A percentile compares a stretch with the other conserved stretches of the same genome.
Conservation (phyloP, 139 green algal species). For the Chlamydomonas eustigma region DNA sequence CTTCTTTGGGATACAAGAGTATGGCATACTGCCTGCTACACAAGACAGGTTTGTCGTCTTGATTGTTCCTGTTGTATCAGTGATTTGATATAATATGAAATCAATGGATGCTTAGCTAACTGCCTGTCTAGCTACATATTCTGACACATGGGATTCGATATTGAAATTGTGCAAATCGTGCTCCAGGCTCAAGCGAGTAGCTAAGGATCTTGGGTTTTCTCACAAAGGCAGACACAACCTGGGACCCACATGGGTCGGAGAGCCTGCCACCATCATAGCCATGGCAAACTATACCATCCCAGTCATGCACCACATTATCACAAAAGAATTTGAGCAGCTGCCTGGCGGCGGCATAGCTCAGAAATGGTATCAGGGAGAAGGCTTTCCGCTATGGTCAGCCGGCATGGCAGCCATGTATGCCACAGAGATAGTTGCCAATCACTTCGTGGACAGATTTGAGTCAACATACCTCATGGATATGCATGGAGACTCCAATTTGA, state of each 20-base stretch:
- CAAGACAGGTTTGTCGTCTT: background rate
- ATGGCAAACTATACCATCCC: constrained; percentile 17
- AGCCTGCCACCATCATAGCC: background rate
- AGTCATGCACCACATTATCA: constrained; percentile 21
- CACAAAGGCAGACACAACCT: constrained; percentile 13
- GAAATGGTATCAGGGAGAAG: constrained; percentile 8
- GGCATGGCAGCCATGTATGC: constrained; percentile 26
- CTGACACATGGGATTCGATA: too few species aligned
- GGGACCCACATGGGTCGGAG: constrained; percentile 12
- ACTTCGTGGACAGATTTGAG: constrained; percentile 3
- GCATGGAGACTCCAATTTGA: background rate
- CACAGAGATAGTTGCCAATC: constrained; percentile 18
- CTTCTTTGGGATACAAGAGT: constrained; percentile 7
- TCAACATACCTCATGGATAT: constrained; percentile 1
- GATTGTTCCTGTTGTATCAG: background rate
- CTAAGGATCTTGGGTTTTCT: constrained; percentile 8
- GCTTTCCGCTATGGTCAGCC: constrained; percentile 14
- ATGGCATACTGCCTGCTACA: background rate
- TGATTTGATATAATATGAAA: too few species aligned
- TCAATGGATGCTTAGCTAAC: too few species aligned
- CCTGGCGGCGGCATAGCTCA: constrained; percentile 13
- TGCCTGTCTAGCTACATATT: too few species aligned
- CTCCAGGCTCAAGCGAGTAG: background rate
- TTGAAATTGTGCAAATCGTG: too few species aligned
- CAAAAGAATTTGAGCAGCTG: constrained; percentile 19